Evolutionary conservation across 2,329 filamentous ascomycete species (phyloP), one percentile per base, ranked within the genome.

Genomic region (Myriosclerotinia scirpicola): DNA sequence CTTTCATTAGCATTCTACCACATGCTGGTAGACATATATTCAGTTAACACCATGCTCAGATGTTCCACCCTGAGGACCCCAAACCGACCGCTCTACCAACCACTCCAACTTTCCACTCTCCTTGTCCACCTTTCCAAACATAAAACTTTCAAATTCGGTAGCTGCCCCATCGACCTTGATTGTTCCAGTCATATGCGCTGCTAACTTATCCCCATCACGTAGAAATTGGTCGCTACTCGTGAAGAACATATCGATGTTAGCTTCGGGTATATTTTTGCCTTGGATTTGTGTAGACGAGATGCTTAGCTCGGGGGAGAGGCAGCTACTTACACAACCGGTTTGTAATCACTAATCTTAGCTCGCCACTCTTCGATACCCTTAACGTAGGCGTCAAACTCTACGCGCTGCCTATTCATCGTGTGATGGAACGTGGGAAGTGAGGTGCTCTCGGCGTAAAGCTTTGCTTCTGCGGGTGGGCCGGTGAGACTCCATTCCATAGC

Each of bases 211-310:
- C n/a, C 52, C 38, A 46, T 54, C 61, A 17, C 61, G 50, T 22
- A 64, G 48, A 42, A 64, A 64, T 7, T 64, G 48, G 17, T 64
- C 36, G 40, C 60, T 64, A 54, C 36, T 50, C 26, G 15, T 17
- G 17, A 48, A 48, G 44, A n/a, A 48, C 2, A n/a, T n/a, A 46
- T 20, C n/a, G 8, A 20, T 9, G 7, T 56, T n/a, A 38, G 44
- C 15, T 36, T 53, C 22, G 12, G 14, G 46, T 30, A 30, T 44
- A 12, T 34, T 34, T 59, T n/a, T 55, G 30, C 14, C 7, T 34
- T 34, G 50, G 17, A 30, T 30, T 34, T 30, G 30, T 26, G 5
- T 12, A 53, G 50, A 30, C 3, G 22, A 30, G 14, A 34, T 8
- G 14, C 44, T 46, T 20, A n/a, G 44, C 20, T 20, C 7, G 8